Evolutionary conservation across 2,329 filamentous ascomycete genomes (phyloP), one percentile per base, ranked within the genome.

Genomic region (Phaeophleospora eucalypticola): DNA sequence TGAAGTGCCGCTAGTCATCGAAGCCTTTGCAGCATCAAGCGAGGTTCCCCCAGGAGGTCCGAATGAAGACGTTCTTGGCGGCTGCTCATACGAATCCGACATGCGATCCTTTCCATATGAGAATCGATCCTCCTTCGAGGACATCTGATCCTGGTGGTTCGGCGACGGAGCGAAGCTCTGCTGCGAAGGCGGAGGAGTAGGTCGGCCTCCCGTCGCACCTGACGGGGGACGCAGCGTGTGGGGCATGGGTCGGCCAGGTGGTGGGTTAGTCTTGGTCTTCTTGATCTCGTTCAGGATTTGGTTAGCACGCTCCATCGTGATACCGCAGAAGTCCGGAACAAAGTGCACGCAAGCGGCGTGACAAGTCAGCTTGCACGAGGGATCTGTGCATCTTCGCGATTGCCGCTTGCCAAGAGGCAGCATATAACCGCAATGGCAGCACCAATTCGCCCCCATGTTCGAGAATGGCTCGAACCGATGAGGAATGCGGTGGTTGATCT

Each of bases 371-470:
- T 79, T 79, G 69, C 93, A 98, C 12, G 24, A 29, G 12, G 24
- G 24, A 81, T 98, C 93, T 83, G 83, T 82, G 68, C 93, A 98
- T 70, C 90, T 94, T 63, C 93, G 83, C 64, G 87, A 89, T 68
- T 95, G 95, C 70, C 95, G 96, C 67, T 90, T 89, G 49, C 93
- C 93, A 65, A 98, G 86, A 0, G 93, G 90, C 41, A 98, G 73
- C 58, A 98, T 86, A 65, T 96, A 97, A 61, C 93, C 93, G 67
- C 93, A 98, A 70, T 98, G 93, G 65, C 93, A 98, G 71, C 93
- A 98, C 93, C 93, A 98, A 66, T 97, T 98, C 59, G 93, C 93
- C 14, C 90, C 93, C 71, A 98, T 87, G 64, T 98, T 98, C 56
- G 89, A 89, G 67, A 94, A 98, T n/a, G 86, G 83, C 62, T 91